A percentile compares a stretch with the other conserved stretches of the same genome.
phyloP scores from a whole-genome alignment of 179 eudicot genomes.

The Drosera spatulata region DNA sequence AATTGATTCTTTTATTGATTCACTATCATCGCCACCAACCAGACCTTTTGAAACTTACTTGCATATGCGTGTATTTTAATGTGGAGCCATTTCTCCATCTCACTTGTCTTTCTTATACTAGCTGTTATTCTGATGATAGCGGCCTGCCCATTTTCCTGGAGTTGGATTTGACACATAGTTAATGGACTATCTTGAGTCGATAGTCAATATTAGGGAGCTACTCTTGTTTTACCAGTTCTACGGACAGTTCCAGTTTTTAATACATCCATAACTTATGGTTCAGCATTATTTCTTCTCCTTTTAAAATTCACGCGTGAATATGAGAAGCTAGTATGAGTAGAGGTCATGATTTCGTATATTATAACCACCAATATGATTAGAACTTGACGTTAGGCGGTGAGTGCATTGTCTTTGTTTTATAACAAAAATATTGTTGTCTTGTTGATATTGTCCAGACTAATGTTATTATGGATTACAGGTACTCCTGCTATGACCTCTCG shows the following conservation, averaged over 20 bases:
- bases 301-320: no score
- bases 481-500: slow-evolving; percentile 98
- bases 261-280: neutral
- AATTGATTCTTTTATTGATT: no score
- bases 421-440: no score
- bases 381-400: no score
- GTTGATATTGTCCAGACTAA: no score
- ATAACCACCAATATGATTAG: neutral
- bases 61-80: neutral
- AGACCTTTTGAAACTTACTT: neutral
- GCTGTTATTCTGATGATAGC: neutral
- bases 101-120: neutral
- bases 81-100: neutral
- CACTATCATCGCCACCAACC: no score
- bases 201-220: neutral
- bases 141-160: neutral
- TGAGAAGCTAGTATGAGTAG: no score
- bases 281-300: no score
- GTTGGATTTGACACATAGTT: neutral
- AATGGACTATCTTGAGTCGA: neutral
- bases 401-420: no score
- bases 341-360: neutral
- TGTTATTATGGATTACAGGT: slow-evolving; percentile 30
- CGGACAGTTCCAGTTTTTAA: neutral
- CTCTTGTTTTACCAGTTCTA: neutral